phyloP scores from a whole-genome alignment of 169 alveolate genomes.

The Plasmodium adleri region DNA sequence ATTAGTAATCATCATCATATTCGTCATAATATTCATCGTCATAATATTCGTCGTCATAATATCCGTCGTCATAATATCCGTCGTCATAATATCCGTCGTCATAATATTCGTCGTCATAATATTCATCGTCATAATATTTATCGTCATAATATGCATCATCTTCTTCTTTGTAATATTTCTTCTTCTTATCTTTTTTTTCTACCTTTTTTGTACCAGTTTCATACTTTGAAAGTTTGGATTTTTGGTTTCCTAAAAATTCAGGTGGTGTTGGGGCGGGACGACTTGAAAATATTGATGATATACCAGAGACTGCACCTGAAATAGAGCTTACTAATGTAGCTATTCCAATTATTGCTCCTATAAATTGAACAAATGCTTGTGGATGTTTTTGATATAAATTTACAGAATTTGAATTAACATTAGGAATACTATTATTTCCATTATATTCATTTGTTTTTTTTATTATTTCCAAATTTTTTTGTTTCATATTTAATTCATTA shows the following conservation, averaged over 20 bases:
- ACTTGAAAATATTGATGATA: conserved; percentile 32
- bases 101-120: conserved; percentile 9
- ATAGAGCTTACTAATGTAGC: conserved; percentile 30
- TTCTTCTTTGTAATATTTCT: background rate
- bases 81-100: conserved; percentile 4
- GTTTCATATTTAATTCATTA: conserved; percentile 58
- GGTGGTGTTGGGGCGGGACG: conserved; percentile 52
- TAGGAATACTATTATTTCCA: background rate
- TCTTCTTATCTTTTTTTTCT: background rate
- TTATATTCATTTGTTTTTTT: background rate
- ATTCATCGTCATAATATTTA: conserved; percentile 6
- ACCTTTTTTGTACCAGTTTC: conserved; percentile 1
- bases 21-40: no score
- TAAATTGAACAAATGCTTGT: conserved; percentile 51
- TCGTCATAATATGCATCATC: conserved; percentile 15
- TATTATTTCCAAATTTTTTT: conserved; percentile 43
- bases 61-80: background rate
- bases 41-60: background rate
- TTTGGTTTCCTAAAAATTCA: conserved; percentile 47
- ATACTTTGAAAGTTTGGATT: conserved; percentile 19
- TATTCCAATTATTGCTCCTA: conserved; percentile 29
- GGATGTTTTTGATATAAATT: conserved; percentile 24
- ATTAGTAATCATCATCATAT: no score
- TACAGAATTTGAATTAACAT: background rate
- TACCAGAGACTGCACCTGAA: conserved; percentile 69